Percentiles rank a stretch among this genome's conserved stretches.
phyloP scores from a whole-genome alignment of 139 green algal species.

The Chlamydomonas sphaeroides region DNA sequence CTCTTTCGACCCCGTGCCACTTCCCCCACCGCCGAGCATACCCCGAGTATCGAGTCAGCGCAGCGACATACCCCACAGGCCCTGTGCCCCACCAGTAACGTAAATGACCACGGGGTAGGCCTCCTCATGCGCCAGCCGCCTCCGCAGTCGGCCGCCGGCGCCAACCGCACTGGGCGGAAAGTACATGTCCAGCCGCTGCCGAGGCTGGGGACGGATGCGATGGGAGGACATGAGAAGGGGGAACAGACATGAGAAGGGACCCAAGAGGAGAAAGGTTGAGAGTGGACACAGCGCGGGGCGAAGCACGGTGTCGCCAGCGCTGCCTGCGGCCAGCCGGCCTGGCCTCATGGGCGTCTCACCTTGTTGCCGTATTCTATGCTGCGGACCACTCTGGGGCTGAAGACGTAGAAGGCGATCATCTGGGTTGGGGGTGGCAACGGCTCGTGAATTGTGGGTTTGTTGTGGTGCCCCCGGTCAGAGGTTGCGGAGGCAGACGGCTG shows the following conservation, averaged over 20 bases:
- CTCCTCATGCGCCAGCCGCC: neutral
- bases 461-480: neutral
- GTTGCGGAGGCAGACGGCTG: too few species aligned
- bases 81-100: constrained; percentile 79
- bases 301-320: too few species aligned
- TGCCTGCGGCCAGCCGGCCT: too few species aligned
- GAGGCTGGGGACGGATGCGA: constrained; percentile 57
- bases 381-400: constrained; percentile 69
- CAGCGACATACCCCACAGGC: too few species aligned
- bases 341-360: neutral
- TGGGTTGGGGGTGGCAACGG: constrained; percentile 36
- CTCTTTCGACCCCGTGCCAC: too few species aligned
- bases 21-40: too few species aligned
- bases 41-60: too few species aligned
- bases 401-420: constrained; percentile 86
- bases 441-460: too few species aligned
- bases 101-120: constrained; percentile 86
- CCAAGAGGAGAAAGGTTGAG: too few species aligned
- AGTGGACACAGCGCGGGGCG: too few species aligned
- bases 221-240: neutral
- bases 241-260: too few species aligned
- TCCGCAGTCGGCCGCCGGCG: too few species aligned
- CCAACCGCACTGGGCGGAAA: constrained; percentile 51
- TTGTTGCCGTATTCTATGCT: constrained; percentile 80
- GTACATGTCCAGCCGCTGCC: constrained; percentile 90